Evolutionary conservation across 2,329 filamentous ascomycete species (phyloP).

Genomic region (Colletotrichum filicis): DNA sequence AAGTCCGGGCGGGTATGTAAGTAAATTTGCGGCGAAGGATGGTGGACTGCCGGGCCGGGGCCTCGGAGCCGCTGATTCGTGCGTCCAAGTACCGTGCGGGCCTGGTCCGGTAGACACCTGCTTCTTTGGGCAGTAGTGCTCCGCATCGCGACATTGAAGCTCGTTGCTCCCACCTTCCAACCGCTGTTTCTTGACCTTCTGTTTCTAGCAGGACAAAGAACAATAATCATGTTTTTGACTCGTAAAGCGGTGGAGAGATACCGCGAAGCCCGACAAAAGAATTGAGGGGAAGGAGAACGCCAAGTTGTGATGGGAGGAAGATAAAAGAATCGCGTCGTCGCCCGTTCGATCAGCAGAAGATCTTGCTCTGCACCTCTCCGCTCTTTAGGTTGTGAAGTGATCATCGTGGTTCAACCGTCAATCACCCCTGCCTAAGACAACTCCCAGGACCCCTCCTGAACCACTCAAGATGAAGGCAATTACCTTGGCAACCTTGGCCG

Average conservation of each 20-base stretch:
- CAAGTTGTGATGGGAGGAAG: conserved; percentile 3
- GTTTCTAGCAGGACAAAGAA: conserved; percentile 15
- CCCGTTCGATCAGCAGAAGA: too few species aligned
- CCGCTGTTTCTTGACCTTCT: conserved; percentile 13
- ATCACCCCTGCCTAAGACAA: conserved; percentile 2
- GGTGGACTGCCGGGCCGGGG: conserved; percentile 32
- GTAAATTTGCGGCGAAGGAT: conserved; percentile 23
- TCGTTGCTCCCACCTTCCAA: not conserved
- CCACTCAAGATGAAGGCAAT: conserved; percentile 31
- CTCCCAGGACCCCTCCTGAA: conserved; percentile 3
- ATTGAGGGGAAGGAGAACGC: not conserved
- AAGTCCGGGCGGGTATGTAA: conserved; percentile 30
- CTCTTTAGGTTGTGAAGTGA: conserved; percentile 10
- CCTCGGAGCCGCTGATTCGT: conserved; percentile 14
- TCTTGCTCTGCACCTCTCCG: conserved; percentile 9
- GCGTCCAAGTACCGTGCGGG: conserved; percentile 21
- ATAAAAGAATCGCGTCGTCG: conserved; percentile 16
- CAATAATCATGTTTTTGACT: conserved; percentile 11
- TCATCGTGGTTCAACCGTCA: conserved; percentile 17
- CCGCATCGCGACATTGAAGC: conserved; percentile 25
- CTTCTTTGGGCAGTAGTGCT: conserved; percentile 28
- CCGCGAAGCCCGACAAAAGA: not conserved
- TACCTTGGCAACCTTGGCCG: conserved; percentile 28
- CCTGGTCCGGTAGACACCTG: conserved; percentile 22
- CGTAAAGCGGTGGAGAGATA: conserved; percentile 9